Evolutionary conservation across 176 grass and related monocot genomes (phyloP).

Genomic region (Eremochloa ophiuroides): DNA sequence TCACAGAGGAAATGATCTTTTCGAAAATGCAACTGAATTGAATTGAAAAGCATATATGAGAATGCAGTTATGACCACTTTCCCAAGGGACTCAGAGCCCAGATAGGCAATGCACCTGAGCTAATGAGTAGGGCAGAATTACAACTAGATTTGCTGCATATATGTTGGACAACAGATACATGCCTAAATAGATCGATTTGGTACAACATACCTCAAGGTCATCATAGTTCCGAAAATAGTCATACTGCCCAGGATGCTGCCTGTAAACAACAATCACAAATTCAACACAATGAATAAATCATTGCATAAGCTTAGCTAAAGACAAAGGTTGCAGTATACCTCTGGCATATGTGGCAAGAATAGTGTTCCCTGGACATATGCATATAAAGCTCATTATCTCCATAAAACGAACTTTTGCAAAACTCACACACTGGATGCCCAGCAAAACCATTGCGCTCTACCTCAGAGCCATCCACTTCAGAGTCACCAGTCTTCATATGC

Average conservation of each 20-base stretch:
- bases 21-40: conserved; percentile 71
- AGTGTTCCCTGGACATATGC: conserved; percentile 83
- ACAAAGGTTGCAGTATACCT: conserved; percentile 43
- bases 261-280: conserved; percentile 40
- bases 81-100: not conserved
- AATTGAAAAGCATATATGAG: conserved; percentile 26
- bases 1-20: conserved; percentile 95
- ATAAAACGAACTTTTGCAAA: conserved; percentile 76
- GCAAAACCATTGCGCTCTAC: conserved; percentile 82
- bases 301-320: not conserved
- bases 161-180: not conserved
- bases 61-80: conserved; percentile 14
- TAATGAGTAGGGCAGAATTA: not conserved
- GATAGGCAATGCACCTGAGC: no score
- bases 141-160: not conserved
- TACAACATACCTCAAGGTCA: conserved; percentile 75
- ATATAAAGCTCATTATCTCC: conserved; percentile 90
- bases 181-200: not conserved
- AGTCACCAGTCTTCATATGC: conserved; percentile 79
- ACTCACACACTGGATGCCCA: conserved; percentile 82
- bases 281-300: not conserved
- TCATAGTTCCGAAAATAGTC: conserved; percentile 91
- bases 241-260: conserved; percentile 63
- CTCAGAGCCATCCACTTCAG: conserved; percentile 94
- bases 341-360: conserved; percentile 79